Evolutionary conservation across 2,329 filamentous ascomycete genomes (phyloP).

Genomic region (Trichoderma citrinoviride): DNA sequence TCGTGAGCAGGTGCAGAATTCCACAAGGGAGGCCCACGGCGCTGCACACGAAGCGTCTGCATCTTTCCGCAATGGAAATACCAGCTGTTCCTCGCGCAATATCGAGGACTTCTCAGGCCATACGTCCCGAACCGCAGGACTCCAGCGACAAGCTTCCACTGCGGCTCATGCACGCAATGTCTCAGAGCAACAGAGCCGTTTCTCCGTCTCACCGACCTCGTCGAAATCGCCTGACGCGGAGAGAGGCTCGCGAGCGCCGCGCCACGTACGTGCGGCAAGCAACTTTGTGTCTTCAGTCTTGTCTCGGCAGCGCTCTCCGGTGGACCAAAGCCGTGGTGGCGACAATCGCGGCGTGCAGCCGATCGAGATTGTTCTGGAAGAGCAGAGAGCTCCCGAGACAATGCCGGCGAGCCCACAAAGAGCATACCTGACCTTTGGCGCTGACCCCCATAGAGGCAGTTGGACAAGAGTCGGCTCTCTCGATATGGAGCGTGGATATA

Average conservation of each 20-base stretch:
- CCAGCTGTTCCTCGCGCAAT: not conserved
- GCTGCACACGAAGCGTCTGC: not conserved
- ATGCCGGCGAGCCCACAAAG: conserved; percentile 7
- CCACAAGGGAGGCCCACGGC: not conserved
- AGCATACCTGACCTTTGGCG: conserved; percentile 7
- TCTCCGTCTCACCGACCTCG: conserved; percentile 20
- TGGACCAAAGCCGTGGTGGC: conserved; percentile 3
- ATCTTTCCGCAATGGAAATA: not conserved
- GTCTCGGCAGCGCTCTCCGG: conserved; percentile 13
- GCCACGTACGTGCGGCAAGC: not conserved
- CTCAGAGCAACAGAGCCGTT: conserved; percentile 18
- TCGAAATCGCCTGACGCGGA: not conserved
- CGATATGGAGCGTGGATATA: not conserved
- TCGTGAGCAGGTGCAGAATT: not conserved
- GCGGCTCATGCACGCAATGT: not conserved
- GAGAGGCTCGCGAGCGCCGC: not conserved
- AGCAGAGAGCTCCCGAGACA: not conserved
- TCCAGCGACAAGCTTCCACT: conserved; percentile 9
- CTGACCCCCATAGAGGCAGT: not conserved
- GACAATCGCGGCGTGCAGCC: conserved; percentile 9
- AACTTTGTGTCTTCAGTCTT: conserved; percentile 10
- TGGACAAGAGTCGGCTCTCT: not conserved
- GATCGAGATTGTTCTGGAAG: not conserved
- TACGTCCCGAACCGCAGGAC: conserved; percentile 17
- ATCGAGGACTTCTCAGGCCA: not conserved